Percentiles rank a stretch among this genome's conserved stretches.
These are phyloP conservation scores for Fusarium brachygibbosum DNA, from an alignment of 2,329 filamentous ascomycete genomes.

Conservation along the genomic window DNA sequence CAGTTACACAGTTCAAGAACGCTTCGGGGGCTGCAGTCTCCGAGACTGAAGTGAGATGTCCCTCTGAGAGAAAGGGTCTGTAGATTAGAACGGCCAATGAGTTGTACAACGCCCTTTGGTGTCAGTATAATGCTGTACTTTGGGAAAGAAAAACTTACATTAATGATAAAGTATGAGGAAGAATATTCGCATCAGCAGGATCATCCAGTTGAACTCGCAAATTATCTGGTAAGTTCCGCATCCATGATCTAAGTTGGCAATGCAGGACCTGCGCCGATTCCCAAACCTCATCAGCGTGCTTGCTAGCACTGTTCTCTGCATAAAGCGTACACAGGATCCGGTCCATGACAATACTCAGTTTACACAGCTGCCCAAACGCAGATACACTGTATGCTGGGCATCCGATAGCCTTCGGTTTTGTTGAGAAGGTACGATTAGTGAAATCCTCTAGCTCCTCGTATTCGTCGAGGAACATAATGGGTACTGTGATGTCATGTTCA, in stretches of 20 bases:
- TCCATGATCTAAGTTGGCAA: constrained; percentile 58
- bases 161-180: constrained; percentile 11
- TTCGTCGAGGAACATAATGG: constrained; percentile 60
- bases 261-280: constrained; percentile 53
- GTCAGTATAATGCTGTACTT: neutral
- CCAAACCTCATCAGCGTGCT: constrained; percentile 49
- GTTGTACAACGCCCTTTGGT: constrained; percentile 57
- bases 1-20: constrained; percentile 58
- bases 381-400: constrained; percentile 58
- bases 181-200: constrained; percentile 46
- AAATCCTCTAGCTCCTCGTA: constrained; percentile 66
- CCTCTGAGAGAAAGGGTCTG: constrained; percentile 64
- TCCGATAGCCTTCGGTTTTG: constrained; percentile 47
- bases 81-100: constrained; percentile 64
- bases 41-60: constrained; percentile 59
- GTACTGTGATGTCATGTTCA: constrained; percentile 59
- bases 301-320: constrained; percentile 53
- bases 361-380: constrained; percentile 57
- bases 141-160: neutral
- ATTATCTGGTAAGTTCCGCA: constrained; percentile 55
- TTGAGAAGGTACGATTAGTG: constrained; percentile 57
- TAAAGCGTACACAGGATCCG: constrained; percentile 60
- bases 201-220: constrained; percentile 42
- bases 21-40: constrained; percentile 56
- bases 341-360: constrained; percentile 62